Evolutionary conservation across 2,329 filamentous ascomycete species (phyloP).

Genomic region (Neonectria ditissima): DNA sequence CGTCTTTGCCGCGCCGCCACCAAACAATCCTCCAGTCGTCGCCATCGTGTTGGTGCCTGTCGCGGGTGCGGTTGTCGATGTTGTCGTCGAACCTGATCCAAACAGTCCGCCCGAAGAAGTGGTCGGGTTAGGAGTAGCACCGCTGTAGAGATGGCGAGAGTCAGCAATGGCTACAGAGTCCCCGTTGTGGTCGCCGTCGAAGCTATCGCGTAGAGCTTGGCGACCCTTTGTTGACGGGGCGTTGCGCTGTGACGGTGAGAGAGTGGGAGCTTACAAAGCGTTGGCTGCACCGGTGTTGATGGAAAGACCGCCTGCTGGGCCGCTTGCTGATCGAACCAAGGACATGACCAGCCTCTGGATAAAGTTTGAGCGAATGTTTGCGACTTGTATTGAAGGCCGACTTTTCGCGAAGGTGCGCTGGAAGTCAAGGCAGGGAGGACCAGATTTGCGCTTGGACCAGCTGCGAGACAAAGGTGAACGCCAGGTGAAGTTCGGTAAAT

Average conservation of each 20-base stretch:
- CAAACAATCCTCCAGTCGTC: conserved; percentile 49
- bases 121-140: conserved; percentile 46
- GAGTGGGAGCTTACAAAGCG: conserved; percentile 51
- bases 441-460: conserved; percentile 39
- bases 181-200: conserved; percentile 12
- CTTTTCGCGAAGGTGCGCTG: conserved; percentile 40
- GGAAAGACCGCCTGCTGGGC: conserved; percentile 69
- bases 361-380: conserved; percentile 30
- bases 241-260: conserved; percentile 13
- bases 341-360: conserved; percentile 54
- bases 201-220: conserved; percentile 17
- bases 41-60: conserved; percentile 49
- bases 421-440: conserved; percentile 23
- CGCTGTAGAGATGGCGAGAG: conserved; percentile 35
- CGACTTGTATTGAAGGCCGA: conserved; percentile 36
- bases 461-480: conserved; percentile 25
- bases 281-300: conserved; percentile 74
- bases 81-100: conserved; percentile 47
- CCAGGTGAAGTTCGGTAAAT: conserved; percentile 33
- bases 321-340: conserved; percentile 68
- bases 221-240: conserved; percentile 22
- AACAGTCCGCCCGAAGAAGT: conserved; percentile 53
- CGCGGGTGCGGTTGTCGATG: conserved; percentile 43
- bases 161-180: conserved; percentile 32
- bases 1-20: conserved; percentile 36